phyloP scores from a whole-genome alignment of 1,139 yeast genomes.

The Martiniozyma asiatica region DNA sequence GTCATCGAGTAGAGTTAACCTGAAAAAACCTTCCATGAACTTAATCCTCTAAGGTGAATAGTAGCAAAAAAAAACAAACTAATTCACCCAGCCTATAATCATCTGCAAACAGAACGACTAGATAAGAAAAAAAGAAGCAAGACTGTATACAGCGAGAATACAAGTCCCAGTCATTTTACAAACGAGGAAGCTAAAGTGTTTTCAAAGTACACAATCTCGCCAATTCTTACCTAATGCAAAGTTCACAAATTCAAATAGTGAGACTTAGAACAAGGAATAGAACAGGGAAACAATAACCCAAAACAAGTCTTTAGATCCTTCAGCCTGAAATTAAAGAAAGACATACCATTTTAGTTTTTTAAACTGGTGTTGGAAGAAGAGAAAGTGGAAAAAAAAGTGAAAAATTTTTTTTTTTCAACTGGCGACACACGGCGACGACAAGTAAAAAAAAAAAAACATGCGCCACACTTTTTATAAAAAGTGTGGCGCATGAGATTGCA shows the following conservation, averaged over 20 bases:
- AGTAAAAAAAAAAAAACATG: not conserved
- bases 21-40: constrained; percentile 8
- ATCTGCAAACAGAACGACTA: constrained; percentile 1
- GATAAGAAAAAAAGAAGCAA: constrained; percentile 6
- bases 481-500: constrained; percentile 1
- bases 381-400: constrained; percentile 1
- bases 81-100: constrained; percentile 8
- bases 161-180: constrained; percentile 1
- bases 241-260: too few relatives aligned
- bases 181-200: not conserved
- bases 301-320: constrained; percentile 21
- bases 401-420: not conserved
- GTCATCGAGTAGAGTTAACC: constrained; percentile 12
- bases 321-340: constrained; percentile 12
- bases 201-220: constrained; percentile 3
- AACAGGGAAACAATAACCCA: constrained; percentile 3
- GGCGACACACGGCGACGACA: not conserved
- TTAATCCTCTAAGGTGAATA: constrained; percentile 13
- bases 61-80: not conserved
- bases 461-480: constrained; percentile 1
- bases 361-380: not conserved
- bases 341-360: constrained; percentile 16
- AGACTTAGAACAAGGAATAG: not conserved
- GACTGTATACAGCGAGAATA: constrained; percentile 1
- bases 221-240: too few relatives aligned